phyloP scores from a whole-genome alignment of 257 asterid genomes.

The Scutellaria baicalensis region DNA sequence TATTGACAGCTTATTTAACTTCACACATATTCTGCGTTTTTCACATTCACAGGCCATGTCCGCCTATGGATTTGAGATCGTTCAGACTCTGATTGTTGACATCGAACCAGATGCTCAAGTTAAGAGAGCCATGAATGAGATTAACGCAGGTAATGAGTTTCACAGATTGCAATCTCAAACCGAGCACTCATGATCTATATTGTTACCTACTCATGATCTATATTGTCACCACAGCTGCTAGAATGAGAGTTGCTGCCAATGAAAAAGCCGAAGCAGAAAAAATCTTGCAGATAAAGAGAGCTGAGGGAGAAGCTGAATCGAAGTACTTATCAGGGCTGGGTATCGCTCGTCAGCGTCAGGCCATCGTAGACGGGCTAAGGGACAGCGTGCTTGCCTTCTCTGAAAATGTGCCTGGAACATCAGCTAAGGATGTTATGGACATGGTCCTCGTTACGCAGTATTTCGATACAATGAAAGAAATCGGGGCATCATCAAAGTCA shows the following conservation, averaged over 20 bases:
- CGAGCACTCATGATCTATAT: not conserved
- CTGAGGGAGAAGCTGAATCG: constrained; percentile 43
- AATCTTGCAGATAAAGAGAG: constrained; percentile 36
- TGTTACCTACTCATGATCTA: not conserved
- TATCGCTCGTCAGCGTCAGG: constrained; percentile 48
- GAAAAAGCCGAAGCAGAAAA: constrained; percentile 45
- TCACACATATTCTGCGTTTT: not conserved
- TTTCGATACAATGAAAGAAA: constrained; percentile 45
- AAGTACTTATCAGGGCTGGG: constrained; percentile 41
- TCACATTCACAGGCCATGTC: constrained; percentile 61
- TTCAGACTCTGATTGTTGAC: constrained; percentile 81
- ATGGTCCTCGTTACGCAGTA: constrained; percentile 43
- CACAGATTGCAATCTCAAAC: not conserved
- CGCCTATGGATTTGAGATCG: constrained; percentile 74
- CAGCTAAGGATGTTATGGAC: constrained; percentile 43
- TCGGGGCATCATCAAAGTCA: constrained; percentile 40
- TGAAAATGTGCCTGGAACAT: constrained; percentile 36
- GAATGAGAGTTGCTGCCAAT: constrained; percentile 34
- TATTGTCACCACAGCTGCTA: constrained; percentile 28
- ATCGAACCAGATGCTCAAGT: constrained; percentile 76
- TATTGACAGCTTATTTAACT: not conserved
- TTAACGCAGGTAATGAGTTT: constrained; percentile 43
- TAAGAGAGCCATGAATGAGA: constrained; percentile 84
- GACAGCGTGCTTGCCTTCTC: constrained; percentile 46
- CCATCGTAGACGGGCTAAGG: constrained; percentile 40